A percentile compares a stretch with the other conserved stretches of the same genome.
These are phyloP conservation scores for maize (Zea mays) DNA, from an alignment of 176 grass and related monocot genomes.

Conservation along the genomic window Zm-B73-REFERENCE-NAM-5.0 NC_050100.1:195064501-195065000, in stretches of 20 bases:
- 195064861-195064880: background rate
- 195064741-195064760: too few species aligned
- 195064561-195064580: background rate
- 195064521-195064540: background rate
- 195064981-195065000: background rate
- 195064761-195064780: background rate
- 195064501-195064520: too few species aligned
- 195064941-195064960: conserved; percentile 1
- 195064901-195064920: background rate
- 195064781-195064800: background rate
- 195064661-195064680: background rate
- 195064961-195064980: background rate
- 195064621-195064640: conserved; percentile 24
- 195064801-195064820: background rate
- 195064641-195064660: conserved; percentile 23
- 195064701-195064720: too few species aligned
- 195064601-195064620: conserved; percentile 7
- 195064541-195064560: background rate
- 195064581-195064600: conserved; percentile 1
- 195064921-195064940: too few species aligned
- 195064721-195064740: too few species aligned
- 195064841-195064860: background rate
- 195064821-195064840: background rate
- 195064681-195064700: background rate
- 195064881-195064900: background rate